Base-by-base conservation (phyloP, 345 rosid species). In the Salix dunnii region DNA sequence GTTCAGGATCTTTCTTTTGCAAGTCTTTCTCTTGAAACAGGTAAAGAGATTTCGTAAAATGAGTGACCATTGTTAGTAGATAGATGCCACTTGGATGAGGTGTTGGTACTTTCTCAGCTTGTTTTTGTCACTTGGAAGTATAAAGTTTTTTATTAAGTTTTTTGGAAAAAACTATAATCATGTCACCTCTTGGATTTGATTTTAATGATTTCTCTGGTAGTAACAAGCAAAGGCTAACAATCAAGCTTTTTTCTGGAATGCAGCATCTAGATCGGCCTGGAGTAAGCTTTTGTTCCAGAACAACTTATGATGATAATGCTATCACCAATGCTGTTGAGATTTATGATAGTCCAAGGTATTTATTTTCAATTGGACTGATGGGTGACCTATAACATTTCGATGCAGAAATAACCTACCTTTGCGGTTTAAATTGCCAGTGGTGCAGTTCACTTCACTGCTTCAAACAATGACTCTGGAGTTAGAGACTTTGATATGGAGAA, bases 321-420 rank as follows among this genome's bases (percentile, higher is more conserved):
- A 92, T 96, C 78, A 93, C 97, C 61, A 96, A 93, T 80, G 97
- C 98, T 16, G 87, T 93, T 72, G 98, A 96, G 85, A 93, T 96
- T 72, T 96, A 90, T 79, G 89, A 71, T 62, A 68, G 55, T 83
- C 85, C 86, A 66, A 87, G 92, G 89, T 86, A 48, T 46, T 38
- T 67, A 21, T 38, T 73, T 78, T 33, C 51, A 65, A 49, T 67
- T 67, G 23, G 6, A n/a, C 23, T 38, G 36, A n/a, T 11, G 14
- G 14, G 43, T 58, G 38, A n/a, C 35, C 40, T 21, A 58, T 58
- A 58, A 58, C 27, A 3, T 58, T 58, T 58, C 0, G 23, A 58
- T 23, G 63, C 28, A 58, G 28, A 23, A 58, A 23, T 58, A 58
- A 58, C 63, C 63, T 58, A n/a, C 5, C 63, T 58, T 10, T 58